Evolutionary conservation across 2,329 filamentous ascomycete species (phyloP).

Genomic region (Nectriaceae sp.): DNA sequence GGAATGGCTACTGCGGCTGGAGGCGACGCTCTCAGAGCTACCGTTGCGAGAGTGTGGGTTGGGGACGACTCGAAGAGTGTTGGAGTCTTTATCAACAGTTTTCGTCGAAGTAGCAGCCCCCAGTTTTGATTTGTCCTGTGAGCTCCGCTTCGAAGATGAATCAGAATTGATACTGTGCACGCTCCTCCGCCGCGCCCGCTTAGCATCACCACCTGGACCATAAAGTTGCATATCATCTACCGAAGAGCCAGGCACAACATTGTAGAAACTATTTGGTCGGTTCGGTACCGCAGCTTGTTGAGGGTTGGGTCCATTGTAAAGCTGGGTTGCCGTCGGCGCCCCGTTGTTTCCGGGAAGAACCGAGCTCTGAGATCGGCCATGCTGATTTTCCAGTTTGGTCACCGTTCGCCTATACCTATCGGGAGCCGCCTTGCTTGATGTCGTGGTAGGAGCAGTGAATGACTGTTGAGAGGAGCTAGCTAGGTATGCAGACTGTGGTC

Average conservation of each 20-base stretch:
- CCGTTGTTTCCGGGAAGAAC: conserved; percentile 29
- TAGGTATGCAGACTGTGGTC: conserved; percentile 46
- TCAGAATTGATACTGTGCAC: conserved; percentile 63
- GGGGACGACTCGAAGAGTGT: conserved; percentile 40
- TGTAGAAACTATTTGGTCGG: conserved; percentile 57
- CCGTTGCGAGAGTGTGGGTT: conserved; percentile 47
- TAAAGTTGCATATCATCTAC: conserved; percentile 71
- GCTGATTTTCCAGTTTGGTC: conserved; percentile 37
- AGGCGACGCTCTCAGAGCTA: conserved; percentile 67
- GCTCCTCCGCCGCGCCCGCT: conserved; percentile 80
- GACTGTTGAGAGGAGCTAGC: conserved; percentile 47
- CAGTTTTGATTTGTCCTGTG: conserved; percentile 21
- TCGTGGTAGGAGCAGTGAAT: conserved; percentile 40
- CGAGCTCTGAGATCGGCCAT: conserved; percentile 40
- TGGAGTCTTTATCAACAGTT: conserved; percentile 41
- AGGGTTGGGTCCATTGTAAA: conserved; percentile 31
- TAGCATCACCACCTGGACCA: conserved; percentile 66
- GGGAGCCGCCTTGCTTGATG: conserved; percentile 53
- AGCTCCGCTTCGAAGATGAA: conserved; percentile 22
- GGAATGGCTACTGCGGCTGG: conserved; percentile 59
- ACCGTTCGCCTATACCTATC: conserved; percentile 75
- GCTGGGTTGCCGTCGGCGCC: conserved; percentile 30
- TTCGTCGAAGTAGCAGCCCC: conserved; percentile 6
- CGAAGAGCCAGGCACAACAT: conserved; percentile 46
- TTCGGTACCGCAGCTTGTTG: conserved; percentile 39